Evolutionary conservation across 345 rosid genomes (phyloP).

Genomic region (Linum usitatissimum): DNA sequence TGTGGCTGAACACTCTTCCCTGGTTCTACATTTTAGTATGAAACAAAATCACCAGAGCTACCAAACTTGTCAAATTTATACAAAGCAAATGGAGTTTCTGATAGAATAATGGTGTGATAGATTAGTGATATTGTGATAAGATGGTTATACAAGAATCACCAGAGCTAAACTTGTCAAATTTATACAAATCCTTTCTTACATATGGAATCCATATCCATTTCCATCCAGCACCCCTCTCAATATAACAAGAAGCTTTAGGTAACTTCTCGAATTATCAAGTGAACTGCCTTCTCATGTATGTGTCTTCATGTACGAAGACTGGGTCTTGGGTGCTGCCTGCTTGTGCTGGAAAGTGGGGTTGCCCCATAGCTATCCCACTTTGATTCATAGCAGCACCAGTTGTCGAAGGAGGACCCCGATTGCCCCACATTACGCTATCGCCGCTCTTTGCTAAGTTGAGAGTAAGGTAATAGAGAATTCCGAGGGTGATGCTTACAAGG

Average conservation of each 20-base stretch:
- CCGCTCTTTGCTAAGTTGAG: slow-evolving; percentile 32
- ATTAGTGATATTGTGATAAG: no score
- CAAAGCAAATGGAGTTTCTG: no score
- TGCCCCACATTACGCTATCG: slow-evolving; percentile 15
- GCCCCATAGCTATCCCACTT: slow-evolving; percentile 63
- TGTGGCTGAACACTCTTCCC: no score
- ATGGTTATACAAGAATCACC: no score
- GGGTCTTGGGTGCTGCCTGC: slow-evolving; percentile 37
- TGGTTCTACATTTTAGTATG: no score
- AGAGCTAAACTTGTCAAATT: no score
- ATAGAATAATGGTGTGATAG: no score
- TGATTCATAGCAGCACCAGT: slow-evolving; percentile 15
- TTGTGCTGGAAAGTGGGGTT: slow-evolving; percentile 51
- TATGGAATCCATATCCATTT: no score
- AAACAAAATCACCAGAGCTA: no score
- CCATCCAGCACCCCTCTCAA: background rate
- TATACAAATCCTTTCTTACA: no score
- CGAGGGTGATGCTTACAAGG: slow-evolving; percentile 40
- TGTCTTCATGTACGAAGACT: slow-evolving; percentile 70
- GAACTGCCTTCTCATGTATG: slow-evolving; percentile 60
- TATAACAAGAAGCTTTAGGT: background rate
- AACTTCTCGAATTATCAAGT: slow-evolving; percentile 21
- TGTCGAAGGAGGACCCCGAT: background rate
- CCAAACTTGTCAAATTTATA: no score
- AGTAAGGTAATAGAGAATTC: slow-evolving; percentile 59